Evolutionary conservation across 176 grass and related monocot genomes (phyloP).

Genomic region (Poa annua): DNA sequence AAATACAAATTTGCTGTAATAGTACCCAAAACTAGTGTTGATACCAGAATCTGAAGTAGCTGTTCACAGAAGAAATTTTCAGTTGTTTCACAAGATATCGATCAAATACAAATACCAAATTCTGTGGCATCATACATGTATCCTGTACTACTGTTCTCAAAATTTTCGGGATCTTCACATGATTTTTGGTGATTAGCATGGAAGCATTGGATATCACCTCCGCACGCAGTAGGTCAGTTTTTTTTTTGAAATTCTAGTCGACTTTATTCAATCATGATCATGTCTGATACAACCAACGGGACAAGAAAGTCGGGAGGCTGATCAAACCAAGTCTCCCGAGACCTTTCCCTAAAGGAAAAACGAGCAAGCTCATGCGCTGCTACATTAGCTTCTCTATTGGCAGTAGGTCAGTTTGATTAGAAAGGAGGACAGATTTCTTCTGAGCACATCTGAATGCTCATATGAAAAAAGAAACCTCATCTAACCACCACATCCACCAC

Average conservation of each 20-base stretch:
- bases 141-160: background rate
- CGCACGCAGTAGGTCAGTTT: background rate
- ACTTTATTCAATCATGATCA: too few species aligned
- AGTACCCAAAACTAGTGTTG: background rate
- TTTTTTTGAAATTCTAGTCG: too few species aligned
- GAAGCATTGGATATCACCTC: background rate
- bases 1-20: background rate
- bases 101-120: constrained; percentile 17
- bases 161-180: background rate
- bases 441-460: background rate
- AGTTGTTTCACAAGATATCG: background rate
- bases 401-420: background rate
- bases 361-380: too few species aligned
- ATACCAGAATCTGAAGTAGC: background rate
- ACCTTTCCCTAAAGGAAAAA: too few species aligned
- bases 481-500: background rate
- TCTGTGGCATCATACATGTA: constrained; percentile 18
- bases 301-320: too few species aligned
- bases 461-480: background rate
- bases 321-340: too few species aligned
- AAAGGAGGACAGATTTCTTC: background rate
- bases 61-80: background rate
- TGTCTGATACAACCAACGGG: too few species aligned
- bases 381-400: too few species aligned
- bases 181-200: background rate